These are phyloP conservation scores for Alternaria alternata DNA, from an alignment of 2,329 filamentous ascomycete genomes.

Conservation along the genomic window DNA sequence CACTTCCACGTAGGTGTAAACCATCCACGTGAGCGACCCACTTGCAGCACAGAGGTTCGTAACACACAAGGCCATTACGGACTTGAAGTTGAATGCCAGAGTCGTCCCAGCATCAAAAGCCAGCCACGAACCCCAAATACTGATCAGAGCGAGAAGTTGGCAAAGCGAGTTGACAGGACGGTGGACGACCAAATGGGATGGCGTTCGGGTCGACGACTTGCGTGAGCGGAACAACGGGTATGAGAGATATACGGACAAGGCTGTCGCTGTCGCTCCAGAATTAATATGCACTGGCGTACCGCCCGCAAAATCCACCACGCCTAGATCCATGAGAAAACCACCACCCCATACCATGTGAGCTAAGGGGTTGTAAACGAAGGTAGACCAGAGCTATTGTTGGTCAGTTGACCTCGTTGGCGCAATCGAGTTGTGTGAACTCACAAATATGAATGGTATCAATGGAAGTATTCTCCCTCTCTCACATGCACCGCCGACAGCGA, in stretches of 20 bases:
- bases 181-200: conserved; percentile 58
- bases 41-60: conserved; percentile 60
- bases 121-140: conserved; percentile 62
- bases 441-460: conserved; percentile 59
- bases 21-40: conserved; percentile 58
- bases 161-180: conserved; percentile 59
- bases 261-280: conserved; percentile 54
- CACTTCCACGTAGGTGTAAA: conserved; percentile 55
- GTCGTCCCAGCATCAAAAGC: conserved; percentile 62
- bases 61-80: conserved; percentile 59
- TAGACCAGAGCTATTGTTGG: conserved; percentile 55
- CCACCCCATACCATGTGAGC: conserved; percentile 61
- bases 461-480: conserved; percentile 58
- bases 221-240: conserved; percentile 60
- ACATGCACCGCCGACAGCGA: conserved; percentile 59
- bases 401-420: not conserved
- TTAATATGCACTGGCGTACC: conserved; percentile 51
- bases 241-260: conserved; percentile 60
- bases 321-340: conserved; percentile 55
- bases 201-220: conserved; percentile 55
- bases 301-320: conserved; percentile 59
- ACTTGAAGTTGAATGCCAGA: conserved; percentile 59
- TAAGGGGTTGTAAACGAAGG: conserved; percentile 58
- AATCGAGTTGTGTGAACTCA: conserved; percentile 18
- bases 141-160: conserved; percentile 59